These are phyloP conservation scores for Phlebopus sp. DNA, from an alignment of 1,284 basidiomycete genomes.

Conservation along the genomic window DNA sequence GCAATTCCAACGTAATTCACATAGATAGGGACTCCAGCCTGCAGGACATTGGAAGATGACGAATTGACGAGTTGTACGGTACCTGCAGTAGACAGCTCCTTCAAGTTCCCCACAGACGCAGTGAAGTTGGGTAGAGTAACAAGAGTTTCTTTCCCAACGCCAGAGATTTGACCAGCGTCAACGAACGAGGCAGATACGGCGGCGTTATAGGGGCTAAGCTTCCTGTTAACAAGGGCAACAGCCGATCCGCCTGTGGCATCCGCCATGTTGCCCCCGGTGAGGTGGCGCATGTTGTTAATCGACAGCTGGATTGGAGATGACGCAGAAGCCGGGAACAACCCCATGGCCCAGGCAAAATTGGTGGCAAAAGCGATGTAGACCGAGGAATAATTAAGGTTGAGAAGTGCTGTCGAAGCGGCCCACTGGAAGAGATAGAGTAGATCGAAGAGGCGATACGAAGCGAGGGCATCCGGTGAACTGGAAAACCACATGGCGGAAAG, in stretches of 20 bases:
- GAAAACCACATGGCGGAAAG: constrained; percentile 71
- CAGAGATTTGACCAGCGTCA: constrained; percentile 1
- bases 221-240: constrained; percentile 75
- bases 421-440: constrained; percentile 81
- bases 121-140: constrained; percentile 10
- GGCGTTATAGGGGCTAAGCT: constrained; percentile 75
- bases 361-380: constrained; percentile 77
- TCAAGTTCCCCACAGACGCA: constrained; percentile 4
- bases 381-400: constrained; percentile 85
- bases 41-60: constrained; percentile 59
- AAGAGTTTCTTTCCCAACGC: constrained; percentile 10
- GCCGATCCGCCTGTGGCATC: constrained; percentile 55
- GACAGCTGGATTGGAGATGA: constrained; percentile 66
- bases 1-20: constrained; percentile 72
- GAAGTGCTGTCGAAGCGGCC: constrained; percentile 72
- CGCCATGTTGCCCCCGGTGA: constrained; percentile 76
- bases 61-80: constrained; percentile 67
- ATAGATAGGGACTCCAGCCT: constrained; percentile 80
- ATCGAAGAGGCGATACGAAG: constrained; percentile 73
- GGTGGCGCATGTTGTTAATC: constrained; percentile 78
- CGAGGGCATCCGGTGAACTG: constrained; percentile 42
- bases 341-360: constrained; percentile 90
- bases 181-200: constrained; percentile 5
- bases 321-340: constrained; percentile 65
- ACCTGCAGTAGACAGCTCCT: constrained; percentile 27